Percentiles rank a stretch among this genome's conserved stretches.
These are phyloP conservation scores for Mitragyna speciosa DNA, from an alignment of 257 asterid genomes.

Conservation along the genomic window DNA sequence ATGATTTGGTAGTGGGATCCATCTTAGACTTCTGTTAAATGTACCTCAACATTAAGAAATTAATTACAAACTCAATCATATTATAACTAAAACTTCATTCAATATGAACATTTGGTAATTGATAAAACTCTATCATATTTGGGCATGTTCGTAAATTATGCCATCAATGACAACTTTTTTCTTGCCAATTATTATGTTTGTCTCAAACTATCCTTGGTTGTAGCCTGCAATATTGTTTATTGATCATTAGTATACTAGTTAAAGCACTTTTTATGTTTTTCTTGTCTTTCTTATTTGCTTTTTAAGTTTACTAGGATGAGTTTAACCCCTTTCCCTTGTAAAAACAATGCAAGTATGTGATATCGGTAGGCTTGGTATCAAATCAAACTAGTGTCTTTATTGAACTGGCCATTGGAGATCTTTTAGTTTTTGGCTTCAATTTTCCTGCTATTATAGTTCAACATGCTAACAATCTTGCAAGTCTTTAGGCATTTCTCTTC, in stretches of 20 bases:
- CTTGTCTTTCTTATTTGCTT: neutral
- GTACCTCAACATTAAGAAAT: too few species aligned
- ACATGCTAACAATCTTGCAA: neutral
- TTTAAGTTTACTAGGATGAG: neutral
- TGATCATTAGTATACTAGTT: neutral
- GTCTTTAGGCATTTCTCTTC: neutral
- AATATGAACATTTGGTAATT: too few species aligned
- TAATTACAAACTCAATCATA: too few species aligned
- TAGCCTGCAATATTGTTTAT: neutral
- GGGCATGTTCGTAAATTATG: slow-evolving; percentile 45
- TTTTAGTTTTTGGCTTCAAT: neutral
- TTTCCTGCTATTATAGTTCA: neutral
- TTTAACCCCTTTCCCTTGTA: neutral
- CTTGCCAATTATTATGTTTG: neutral
- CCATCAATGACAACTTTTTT: neutral
- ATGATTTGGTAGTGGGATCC: too few species aligned
- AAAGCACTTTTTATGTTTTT: neutral
- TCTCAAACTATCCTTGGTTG: neutral
- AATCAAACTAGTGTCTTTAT: neutral
- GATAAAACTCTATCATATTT: too few species aligned
- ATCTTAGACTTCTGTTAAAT: too few species aligned
- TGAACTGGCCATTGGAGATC: neutral
- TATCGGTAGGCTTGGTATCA: neutral
- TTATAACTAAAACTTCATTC: too few species aligned
- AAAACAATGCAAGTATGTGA: neutral